Evolutionary conservation across 495 filamentous ascomycete genomes (phyloP).

Genomic region (Penicillium crystallinum): DNA sequence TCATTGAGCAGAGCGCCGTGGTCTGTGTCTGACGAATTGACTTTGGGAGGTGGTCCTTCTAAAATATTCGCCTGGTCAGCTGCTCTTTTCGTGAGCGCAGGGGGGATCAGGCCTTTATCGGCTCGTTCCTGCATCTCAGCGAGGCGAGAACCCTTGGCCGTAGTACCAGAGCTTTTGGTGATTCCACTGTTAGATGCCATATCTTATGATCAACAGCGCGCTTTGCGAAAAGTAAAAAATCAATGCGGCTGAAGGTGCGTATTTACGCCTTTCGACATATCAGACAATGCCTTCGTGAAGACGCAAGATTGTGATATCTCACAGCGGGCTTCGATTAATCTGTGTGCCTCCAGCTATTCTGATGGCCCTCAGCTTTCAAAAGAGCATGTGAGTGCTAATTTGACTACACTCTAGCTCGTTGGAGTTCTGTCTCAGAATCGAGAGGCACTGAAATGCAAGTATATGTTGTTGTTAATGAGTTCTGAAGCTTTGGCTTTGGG

Average conservation of each 20-base stretch:
- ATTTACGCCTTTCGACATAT: not conserved
- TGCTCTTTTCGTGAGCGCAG: not conserved
- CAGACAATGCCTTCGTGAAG: not conserved
- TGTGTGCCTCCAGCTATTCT: not conserved
- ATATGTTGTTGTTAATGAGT: not conserved
- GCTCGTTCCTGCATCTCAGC: not conserved
- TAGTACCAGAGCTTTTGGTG: not conserved
- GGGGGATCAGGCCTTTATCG: not conserved
- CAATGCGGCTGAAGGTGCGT: not conserved
- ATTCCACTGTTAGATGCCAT: not conserved
- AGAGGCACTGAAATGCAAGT: not conserved
- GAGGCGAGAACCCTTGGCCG: not conserved
- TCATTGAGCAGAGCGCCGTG: not conserved
- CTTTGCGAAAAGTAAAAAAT: not conserved
- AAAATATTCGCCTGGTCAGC: not conserved
- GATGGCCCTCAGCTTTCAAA: not conserved
- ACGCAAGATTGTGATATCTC: not conserved
- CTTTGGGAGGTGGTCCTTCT: not conserved
- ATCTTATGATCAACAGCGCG: not conserved
- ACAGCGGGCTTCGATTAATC: not conserved
- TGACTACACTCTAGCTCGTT: not conserved
- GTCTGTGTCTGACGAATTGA: not conserved
- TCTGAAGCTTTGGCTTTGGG: not conserved
- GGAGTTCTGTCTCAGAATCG: not conserved
- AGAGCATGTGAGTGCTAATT: not conserved